Base-by-base conservation (phyloP, 2,329 filamentous ascomycete species). In the Phialophora macrospora region DNA sequence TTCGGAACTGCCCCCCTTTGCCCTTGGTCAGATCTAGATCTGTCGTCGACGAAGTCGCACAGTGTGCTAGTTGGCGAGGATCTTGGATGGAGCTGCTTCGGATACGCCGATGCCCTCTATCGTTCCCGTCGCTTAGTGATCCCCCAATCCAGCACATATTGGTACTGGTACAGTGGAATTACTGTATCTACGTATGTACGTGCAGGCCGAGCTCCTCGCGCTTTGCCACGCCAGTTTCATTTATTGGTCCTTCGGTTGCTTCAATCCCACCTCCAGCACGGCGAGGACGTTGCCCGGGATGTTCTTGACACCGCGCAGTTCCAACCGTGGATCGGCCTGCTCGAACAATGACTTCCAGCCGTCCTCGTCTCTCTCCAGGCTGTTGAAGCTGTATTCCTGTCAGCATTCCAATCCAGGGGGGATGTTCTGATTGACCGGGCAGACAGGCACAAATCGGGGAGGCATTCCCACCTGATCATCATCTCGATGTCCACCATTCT, bases 401-500 rank as follows among this genome's bases (percentile, higher is more conserved):
- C 17, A 44, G 38, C 17, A 44, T n/a, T 2, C 14, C 7, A 38
- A 41, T 5, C 17, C n/a, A 41, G 34, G 34, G n/a, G n/a, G n/a
- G n/a, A n/a, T n/a, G 38, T 44, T n/a, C 6, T 4, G 4, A 44
- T n/a, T n/a, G 17, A 17, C 34, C 3, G 4, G 14, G 12, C 14
- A 17, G 14, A 4, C 5, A 17, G 38, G 38, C 17, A 44, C 38
- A n/a, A 6, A 17, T n/a, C 17, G 6, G 8, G 38, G 38, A n/a
- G 3, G 12, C 2, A n/a, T n/a, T n/a, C 38, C 20, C 66, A 72
- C 24, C 55, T 67, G 4, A 64, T 59, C 70, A 72, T 65, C 70
- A 72, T 71, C 59, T 70, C 67, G 4, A 72, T 51, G 38, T 72
- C 70, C 60, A 59, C 28, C 9, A 66, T 26, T 28, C 66, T 67